Conservation (phyloP, 805 yeast species). For the Kluyveromyces wickerhamii region DNA sequence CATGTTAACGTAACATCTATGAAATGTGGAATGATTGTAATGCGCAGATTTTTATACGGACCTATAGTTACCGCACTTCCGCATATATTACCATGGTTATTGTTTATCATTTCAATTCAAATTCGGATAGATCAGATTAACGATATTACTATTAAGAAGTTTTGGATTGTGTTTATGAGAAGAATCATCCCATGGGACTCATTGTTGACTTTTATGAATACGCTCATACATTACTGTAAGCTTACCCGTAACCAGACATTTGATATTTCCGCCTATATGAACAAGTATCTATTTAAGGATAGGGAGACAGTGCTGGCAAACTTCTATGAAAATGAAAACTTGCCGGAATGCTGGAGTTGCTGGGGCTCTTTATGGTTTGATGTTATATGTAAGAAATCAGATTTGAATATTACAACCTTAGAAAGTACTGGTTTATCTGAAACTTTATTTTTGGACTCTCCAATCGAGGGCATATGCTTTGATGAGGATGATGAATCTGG, state of each 20-base stretch:
- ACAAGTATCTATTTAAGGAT: slow-evolving; percentile 17
- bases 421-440: slow-evolving; percentile 51
- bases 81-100: slow-evolving; percentile 70
- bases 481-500: slow-evolving; percentile 32
- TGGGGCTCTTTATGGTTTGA: slow-evolving; percentile 85
- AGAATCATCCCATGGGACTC: slow-evolving; percentile 64
- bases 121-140: slow-evolving; percentile 37
- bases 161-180: slow-evolving; percentile 33
- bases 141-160: slow-evolving; percentile 14
- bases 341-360: slow-evolving; percentile 76
- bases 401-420: slow-evolving; percentile 34
- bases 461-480: slow-evolving; percentile 52
- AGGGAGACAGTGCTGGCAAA: slow-evolving; percentile 38
- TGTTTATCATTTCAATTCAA: slow-evolving; percentile 59
- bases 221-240: slow-evolving; percentile 34
- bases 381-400: slow-evolving; percentile 44
- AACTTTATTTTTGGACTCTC: slow-evolving; percentile 51
- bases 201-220: slow-evolving; percentile 55
- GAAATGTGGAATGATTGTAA: slow-evolving; percentile 60
- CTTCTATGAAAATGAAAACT: slow-evolving; percentile 50
- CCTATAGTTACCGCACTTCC: slow-evolving; percentile 61
- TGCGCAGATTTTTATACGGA: slow-evolving; percentile 58
- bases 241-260: slow-evolving; percentile 19
- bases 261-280: slow-evolving; percentile 18
- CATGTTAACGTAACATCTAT: slow-evolving; percentile 55